These are phyloP conservation scores for Parmelia sp. DNA, from an alignment of 495 filamentous ascomycete genomes.

Conservation along the genomic window DNA sequence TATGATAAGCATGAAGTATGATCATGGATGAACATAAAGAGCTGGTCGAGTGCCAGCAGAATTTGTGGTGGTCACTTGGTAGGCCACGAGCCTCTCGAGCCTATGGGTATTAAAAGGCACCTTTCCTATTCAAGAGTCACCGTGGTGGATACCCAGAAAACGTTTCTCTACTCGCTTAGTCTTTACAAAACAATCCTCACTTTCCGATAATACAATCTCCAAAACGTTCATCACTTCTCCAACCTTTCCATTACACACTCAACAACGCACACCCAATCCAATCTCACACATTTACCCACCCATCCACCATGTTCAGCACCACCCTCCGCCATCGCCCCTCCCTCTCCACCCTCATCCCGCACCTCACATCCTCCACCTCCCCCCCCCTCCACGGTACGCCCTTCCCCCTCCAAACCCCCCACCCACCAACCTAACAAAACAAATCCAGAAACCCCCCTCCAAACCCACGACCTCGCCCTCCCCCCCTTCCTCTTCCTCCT, in stretches of 20 bases:
- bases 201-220: not conserved
- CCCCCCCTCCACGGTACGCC: conserved; percentile 47
- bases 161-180: conserved; percentile 20
- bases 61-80: not conserved
- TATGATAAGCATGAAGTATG: not conserved
- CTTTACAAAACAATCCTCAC: conserved; percentile 8
- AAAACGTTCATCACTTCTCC: not conserved
- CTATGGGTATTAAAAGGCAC: not conserved
- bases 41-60: not conserved
- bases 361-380: conserved; percentile 35
- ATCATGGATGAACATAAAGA: not conserved
- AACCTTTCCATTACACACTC: not conserved
- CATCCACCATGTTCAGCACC: conserved; percentile 44
- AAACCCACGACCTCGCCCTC: conserved; percentile 51
- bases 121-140: not conserved
- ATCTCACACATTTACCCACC: not conserved
- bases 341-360: conserved; percentile 43
- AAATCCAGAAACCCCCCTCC: conserved; percentile 43
- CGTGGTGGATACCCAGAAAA: conserved; percentile 12
- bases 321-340: conserved; percentile 47
- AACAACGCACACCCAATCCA: not conserved
- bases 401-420: conserved; percentile 32
- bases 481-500: conserved; percentile 46
- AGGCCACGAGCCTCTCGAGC: not conserved
- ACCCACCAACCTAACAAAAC: conserved; percentile 23